Evolutionary conservation across 164 flowering plant genomes (phyloP).

Genomic region (Liquidambar formosana): DNA sequence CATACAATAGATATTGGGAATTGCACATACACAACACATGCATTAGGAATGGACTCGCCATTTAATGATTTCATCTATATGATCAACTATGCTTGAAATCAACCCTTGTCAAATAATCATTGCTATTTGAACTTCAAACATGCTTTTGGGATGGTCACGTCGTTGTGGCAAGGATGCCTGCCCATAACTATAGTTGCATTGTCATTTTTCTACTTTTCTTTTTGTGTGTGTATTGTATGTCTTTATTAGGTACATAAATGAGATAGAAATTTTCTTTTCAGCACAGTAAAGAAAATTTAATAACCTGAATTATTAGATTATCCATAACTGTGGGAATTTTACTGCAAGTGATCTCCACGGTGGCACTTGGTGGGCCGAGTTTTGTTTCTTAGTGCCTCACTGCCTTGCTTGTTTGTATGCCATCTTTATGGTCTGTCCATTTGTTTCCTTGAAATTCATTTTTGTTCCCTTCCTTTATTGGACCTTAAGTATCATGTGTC

Average conservation of each 20-base stretch:
- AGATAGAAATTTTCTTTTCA: background rate
- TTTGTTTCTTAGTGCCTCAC: background rate
- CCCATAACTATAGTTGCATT: background rate
- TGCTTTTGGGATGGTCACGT: background rate
- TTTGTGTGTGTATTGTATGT: too few relatives aligned
- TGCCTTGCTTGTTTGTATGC: background rate
- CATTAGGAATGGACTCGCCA: background rate
- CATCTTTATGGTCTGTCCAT: background rate
- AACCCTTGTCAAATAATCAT: background rate
- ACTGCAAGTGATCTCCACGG: background rate
- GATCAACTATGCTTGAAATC: background rate
- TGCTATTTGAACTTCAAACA: background rate
- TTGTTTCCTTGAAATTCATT: background rate
- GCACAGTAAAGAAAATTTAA: background rate
- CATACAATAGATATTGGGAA: background rate
- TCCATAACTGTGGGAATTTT: background rate
- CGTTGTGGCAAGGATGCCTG: background rate
- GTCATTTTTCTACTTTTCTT: too few relatives aligned
- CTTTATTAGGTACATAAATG: too few relatives aligned
- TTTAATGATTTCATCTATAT: background rate
- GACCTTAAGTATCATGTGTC: constrained; percentile 2
- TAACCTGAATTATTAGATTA: background rate
- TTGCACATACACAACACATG: background rate
- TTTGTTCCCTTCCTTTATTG: constrained; percentile 1
- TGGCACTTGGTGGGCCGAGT: background rate